phyloP scores from a whole-genome alignment of 805 yeast species.

The Lachancea sp. region DNA sequence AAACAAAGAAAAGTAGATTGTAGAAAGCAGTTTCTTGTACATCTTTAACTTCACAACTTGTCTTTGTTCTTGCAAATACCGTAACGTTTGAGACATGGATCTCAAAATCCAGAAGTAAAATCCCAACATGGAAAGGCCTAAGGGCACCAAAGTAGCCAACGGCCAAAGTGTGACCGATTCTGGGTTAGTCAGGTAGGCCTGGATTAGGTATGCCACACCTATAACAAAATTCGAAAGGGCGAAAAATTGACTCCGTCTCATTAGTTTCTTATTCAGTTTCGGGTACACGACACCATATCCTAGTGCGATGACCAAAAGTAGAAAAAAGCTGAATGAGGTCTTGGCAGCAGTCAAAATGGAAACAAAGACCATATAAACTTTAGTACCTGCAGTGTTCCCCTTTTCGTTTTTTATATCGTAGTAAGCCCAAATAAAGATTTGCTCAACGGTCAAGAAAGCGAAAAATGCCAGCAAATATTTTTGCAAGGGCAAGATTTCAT shows the following conservation, averaged over 20 bases:
- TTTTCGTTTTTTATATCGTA: constrained; percentile 73
- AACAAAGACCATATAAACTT: constrained; percentile 68
- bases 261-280: constrained; percentile 63
- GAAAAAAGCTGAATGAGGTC: constrained; percentile 80
- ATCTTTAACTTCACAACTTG: constrained; percentile 86
- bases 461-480: constrained; percentile 84
- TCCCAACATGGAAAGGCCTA: constrained; percentile 57
- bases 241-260: constrained; percentile 64
- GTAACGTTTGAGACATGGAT: constrained; percentile 69
- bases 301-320: constrained; percentile 74
- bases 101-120: constrained; percentile 72
- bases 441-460: constrained; percentile 74
- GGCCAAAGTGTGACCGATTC: constrained; percentile 45
- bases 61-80: constrained; percentile 70
- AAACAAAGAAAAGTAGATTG: constrained; percentile 66
- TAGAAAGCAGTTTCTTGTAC: constrained; percentile 71
- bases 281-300: constrained; percentile 96
- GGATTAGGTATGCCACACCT: constrained; percentile 47
- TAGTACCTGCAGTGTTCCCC: constrained; percentile 51
- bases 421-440: constrained; percentile 84
- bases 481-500: constrained; percentile 84
- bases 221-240: constrained; percentile 52
- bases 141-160: constrained; percentile 62
- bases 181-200: constrained; percentile 47
- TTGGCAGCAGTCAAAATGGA: constrained; percentile 75